Percentiles rank a stretch among this genome's conserved stretches.
Evolutionary conservation across 495 filamentous ascomycete genomes (phyloP).

Genomic region (Astrocystis sublimbata): DNA sequence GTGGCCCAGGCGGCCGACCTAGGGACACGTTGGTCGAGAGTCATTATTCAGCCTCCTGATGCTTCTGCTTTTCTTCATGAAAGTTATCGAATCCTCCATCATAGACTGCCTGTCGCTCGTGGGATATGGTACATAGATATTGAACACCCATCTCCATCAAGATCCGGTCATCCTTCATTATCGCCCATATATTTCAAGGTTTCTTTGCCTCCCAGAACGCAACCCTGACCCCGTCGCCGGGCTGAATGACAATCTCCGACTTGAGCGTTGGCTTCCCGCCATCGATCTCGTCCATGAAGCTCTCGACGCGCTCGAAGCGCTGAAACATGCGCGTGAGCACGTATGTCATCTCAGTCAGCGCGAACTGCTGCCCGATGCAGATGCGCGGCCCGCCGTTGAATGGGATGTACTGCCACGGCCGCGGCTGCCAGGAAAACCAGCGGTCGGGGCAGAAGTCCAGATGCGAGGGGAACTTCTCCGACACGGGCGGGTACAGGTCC

Average conservation of each 20-base stretch:
- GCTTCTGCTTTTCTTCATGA: no score
- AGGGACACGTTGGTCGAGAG: no score
- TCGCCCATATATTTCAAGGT: background rate
- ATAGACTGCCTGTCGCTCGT: no score
- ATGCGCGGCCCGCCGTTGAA: slow-evolving; percentile 85
- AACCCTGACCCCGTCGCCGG: slow-evolving; percentile 61
- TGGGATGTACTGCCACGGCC: slow-evolving; percentile 71
- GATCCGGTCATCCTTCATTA: background rate
- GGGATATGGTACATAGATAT: no score
- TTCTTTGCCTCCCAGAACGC: slow-evolving; percentile 54
- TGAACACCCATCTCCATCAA: no score
- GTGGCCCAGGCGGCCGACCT: no score
- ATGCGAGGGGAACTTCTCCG: slow-evolving; percentile 52
- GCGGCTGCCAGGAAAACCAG: slow-evolving; percentile 70
- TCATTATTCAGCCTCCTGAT: no score
- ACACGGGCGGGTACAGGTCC: slow-evolving; percentile 60
- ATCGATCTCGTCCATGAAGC: slow-evolving; percentile 51
- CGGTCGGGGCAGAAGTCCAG: slow-evolving; percentile 69
- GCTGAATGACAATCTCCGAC: slow-evolving; percentile 67
- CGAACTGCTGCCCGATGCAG: slow-evolving; percentile 82
- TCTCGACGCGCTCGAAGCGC: slow-evolving; percentile 59
- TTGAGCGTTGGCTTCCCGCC: slow-evolving; percentile 54
- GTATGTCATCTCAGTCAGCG: slow-evolving; percentile 81
- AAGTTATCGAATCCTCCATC: no score
- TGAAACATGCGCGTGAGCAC: slow-evolving; percentile 72